These are phyloP conservation scores for Lumnitzera littorea DNA, from an alignment of 345 rosid genomes.

Conservation along the genomic window DNA sequence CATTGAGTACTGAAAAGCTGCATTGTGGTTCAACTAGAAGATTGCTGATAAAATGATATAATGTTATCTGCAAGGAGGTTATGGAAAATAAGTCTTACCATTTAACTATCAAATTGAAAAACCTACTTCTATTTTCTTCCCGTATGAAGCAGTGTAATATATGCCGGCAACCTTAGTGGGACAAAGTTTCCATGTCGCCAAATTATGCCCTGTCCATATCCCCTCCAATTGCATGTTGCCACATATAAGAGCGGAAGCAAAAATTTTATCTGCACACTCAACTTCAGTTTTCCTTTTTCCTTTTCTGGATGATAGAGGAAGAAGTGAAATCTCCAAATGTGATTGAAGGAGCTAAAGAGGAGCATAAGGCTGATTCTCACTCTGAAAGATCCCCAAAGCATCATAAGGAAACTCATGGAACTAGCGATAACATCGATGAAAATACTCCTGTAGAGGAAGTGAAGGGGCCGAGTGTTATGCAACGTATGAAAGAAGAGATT, in stretches of 20 bases:
- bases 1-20: too few relatives aligned
- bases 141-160: too few relatives aligned
- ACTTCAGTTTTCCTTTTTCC: background rate
- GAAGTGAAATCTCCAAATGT: slow-evolving; percentile 26
- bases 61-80: too few relatives aligned
- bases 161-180: too few relatives aligned
- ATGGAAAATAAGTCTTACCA: too few relatives aligned
- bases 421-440: slow-evolving; percentile 43
- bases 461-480: slow-evolving; percentile 44
- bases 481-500: slow-evolving; percentile 40
- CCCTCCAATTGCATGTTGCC: too few relatives aligned
- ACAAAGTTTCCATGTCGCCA: too few relatives aligned
- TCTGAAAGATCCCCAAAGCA: slow-evolving; percentile 14
- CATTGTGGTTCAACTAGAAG: too few relatives aligned
- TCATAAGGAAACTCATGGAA: slow-evolving; percentile 43
- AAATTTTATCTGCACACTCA: background rate
- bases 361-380: slow-evolving; percentile 23
- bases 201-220: too few relatives aligned
- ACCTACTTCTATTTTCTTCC: too few relatives aligned
- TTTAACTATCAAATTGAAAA: too few relatives aligned
- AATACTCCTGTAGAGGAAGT: slow-evolving; percentile 32
- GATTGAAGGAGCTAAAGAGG: slow-evolving; percentile 32
- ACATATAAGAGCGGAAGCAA: background rate
- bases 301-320: slow-evolving; percentile 13
- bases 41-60: too few relatives aligned